These are phyloP conservation scores for Calophaca sinica DNA, from an alignment of 306 rosid species.

Conservation along the genomic window DNA sequence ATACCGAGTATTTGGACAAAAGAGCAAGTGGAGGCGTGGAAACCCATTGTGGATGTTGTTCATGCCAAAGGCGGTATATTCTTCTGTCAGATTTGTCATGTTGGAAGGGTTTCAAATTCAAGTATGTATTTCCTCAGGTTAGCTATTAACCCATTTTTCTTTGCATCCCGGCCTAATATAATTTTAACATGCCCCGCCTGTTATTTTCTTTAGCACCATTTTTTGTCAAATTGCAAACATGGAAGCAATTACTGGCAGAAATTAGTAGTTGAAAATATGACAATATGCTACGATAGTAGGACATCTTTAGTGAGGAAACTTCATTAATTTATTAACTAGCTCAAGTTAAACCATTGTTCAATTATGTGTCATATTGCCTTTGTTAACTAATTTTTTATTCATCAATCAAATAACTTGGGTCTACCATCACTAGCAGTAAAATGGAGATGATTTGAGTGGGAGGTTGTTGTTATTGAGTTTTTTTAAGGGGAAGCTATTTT, in stretches of 20 bases:
- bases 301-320: neutral
- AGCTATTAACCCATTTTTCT: neutral
- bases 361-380: too few species aligned
- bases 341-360: neutral
- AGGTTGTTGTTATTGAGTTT: neutral
- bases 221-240: neutral
- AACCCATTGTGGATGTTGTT: conserved; percentile 57
- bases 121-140: conserved; percentile 19
- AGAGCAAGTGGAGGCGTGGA: conserved; percentile 68
- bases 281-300: neutral
- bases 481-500: neutral
- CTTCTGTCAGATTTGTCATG: conserved; percentile 69
- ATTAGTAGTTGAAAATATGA: too few species aligned
- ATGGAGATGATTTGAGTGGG: neutral
- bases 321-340: neutral
- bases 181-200: neutral
- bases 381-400: neutral
- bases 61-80: conserved; percentile 63
- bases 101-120: conserved; percentile 52
- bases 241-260: neutral
- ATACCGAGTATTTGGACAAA: conserved; percentile 60
- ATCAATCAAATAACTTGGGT: neutral
- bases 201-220: neutral
- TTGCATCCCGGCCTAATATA: neutral
- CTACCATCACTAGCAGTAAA: neutral